Conservation (phyloP, 2,329 filamentous ascomycete genomes). For the Penicillium frequentans region DNA sequence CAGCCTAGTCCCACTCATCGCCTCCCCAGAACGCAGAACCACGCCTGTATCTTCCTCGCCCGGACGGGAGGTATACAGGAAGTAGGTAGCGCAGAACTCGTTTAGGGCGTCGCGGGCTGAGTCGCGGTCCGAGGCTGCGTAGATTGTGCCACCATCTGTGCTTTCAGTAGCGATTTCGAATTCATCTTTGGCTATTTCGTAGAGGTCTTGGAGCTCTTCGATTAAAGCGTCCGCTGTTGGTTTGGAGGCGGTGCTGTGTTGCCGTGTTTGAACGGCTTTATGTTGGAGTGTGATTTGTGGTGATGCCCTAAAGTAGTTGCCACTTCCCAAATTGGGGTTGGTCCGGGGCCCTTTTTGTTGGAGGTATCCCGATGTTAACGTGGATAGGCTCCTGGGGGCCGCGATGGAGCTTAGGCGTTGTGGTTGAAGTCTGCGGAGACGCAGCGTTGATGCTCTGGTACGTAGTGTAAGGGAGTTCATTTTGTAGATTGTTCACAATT, state of each 20-base stretch:
- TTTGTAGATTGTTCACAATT: neutral
- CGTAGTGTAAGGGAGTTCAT: neutral
- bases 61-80: conserved; percentile 30
- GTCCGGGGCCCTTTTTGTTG: neutral
- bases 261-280: neutral
- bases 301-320: too few relatives aligned
- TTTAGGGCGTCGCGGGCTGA: conserved; percentile 48
- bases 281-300: neutral
- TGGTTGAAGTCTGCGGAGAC: neutral
- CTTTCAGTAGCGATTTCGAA: conserved; percentile 52
- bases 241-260: conserved; percentile 3
- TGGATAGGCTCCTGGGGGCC: neutral
- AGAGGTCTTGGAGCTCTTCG: conserved; percentile 40
- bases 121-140: conserved; percentile 47
- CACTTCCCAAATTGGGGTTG: neutral
- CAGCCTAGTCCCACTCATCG: neutral
- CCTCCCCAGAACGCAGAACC: neutral
- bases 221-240: conserved; percentile 33
- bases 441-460: neutral
- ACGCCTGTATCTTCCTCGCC: conserved; percentile 15
- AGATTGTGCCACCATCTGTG: conserved; percentile 46
- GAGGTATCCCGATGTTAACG: neutral
- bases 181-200: conserved; percentile 48
- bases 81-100: conserved; percentile 36
- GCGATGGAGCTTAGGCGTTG: neutral